Conservation (phyloP, 176 grass and related monocot species). For the Aegilops tauschii region DNA sequence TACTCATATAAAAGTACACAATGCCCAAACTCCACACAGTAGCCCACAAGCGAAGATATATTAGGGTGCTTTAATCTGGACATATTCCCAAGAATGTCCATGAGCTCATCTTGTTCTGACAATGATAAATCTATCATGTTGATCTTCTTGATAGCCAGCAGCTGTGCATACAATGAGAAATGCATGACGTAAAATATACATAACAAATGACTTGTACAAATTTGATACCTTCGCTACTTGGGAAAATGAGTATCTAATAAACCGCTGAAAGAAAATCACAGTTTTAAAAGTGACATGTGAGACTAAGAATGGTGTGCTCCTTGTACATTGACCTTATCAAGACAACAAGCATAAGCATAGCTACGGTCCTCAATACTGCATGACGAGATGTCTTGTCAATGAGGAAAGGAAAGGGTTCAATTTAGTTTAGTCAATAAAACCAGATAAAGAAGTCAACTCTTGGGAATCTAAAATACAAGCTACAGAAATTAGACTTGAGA, state of each 20-base stretch:
- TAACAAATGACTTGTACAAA: not conserved
- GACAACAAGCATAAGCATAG: conserved; percentile 4
- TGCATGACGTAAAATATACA: conserved; percentile 12
- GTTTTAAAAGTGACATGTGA: not conserved
- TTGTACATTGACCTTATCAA: not conserved
- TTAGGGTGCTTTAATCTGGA: conserved; percentile 78
- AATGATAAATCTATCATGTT: conserved; percentile 71
- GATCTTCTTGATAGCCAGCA: conserved; percentile 91
- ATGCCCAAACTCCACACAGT: conserved; percentile 81
- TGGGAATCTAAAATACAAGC: not conserved
- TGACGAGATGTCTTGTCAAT: not conserved
- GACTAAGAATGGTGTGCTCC: not conserved
- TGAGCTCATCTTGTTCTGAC: conserved; percentile 82
- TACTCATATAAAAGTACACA: conserved; percentile 72
- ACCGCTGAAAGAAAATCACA: conserved; percentile 7
- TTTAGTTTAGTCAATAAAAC: conserved; percentile 2
- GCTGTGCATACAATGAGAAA: conserved; percentile 33
- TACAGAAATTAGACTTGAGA: conserved; percentile 19
- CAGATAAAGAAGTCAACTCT: conserved; percentile 16
- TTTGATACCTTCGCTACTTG: not conserved
- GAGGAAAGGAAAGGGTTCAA: not conserved
- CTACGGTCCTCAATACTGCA: not conserved
- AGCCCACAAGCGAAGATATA: conserved; percentile 69
- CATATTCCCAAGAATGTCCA: conserved; percentile 79
- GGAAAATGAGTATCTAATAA: conserved; percentile 13